phyloP scores from a whole-genome alignment of 2,329 filamentous ascomycete species.

The Aureobasidium subglaciale region DNA sequence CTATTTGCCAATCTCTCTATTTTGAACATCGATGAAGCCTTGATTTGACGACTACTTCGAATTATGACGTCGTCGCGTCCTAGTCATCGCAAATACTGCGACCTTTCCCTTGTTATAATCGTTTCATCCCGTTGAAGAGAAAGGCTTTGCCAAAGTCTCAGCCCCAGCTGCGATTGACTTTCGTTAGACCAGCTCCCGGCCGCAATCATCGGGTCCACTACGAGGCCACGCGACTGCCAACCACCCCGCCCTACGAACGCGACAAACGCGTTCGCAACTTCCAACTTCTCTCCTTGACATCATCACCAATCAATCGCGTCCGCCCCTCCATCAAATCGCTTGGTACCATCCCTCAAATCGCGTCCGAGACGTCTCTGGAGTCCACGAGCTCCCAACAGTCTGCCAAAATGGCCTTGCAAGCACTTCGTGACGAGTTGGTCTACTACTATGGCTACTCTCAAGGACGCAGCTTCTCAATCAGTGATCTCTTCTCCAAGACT shows the following conservation, averaged over 20 bases:
- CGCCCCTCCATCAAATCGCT: too few relatives aligned
- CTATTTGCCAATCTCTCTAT: neutral
- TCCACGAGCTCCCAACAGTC: neutral
- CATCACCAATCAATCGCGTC: too few relatives aligned
- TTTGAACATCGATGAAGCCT: neutral
- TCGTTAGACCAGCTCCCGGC: neutral
- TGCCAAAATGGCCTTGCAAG: conserved; percentile 15
- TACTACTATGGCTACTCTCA: conserved; percentile 27
- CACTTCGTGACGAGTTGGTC: conserved; percentile 22
- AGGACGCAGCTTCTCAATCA: conserved; percentile 23
- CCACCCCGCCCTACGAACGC: neutral
- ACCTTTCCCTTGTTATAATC: neutral
- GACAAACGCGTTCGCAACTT: neutral
- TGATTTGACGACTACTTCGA: neutral
- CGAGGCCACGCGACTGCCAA: neutral
- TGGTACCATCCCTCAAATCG: too few relatives aligned
- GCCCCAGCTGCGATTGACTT: conserved; percentile 4
- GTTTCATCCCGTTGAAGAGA: neutral
- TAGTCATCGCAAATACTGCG: too few relatives aligned
- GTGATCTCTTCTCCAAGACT: conserved; percentile 21
- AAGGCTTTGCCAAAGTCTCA: neutral
- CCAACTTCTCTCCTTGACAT: too few relatives aligned
- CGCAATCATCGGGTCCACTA: neutral
- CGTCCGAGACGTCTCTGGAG: neutral
- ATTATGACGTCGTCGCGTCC: neutral